Base-by-base conservation (phyloP, 345 rosid species). In the Lepidium africanum region DNA sequence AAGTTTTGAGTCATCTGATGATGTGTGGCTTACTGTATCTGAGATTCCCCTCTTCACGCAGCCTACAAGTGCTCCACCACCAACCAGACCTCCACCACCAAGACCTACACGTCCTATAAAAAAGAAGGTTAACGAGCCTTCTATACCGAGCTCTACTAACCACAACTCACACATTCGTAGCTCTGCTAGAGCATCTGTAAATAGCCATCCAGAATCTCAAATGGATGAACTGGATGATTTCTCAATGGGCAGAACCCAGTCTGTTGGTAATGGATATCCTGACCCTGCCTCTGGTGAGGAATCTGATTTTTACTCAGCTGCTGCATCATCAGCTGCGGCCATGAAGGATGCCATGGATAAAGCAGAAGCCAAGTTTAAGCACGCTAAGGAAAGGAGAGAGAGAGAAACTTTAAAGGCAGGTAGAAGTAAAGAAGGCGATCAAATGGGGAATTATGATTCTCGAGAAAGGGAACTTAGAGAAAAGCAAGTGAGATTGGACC, bases 321-420 rank as follows among this genome's bases (percentile, higher is more conserved):
- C 97, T 77, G 95, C 85, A 39, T 88, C 91, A 69, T 88, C 97
- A 70, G 91, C 96, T 72, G 99, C 97, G 46, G 97, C 96, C 39
- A 91, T 91, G 93, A 91, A 91, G 79, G 93, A 89, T 67, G 99
- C 97, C 52, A 89, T 94, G 99, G 96, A 91, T 67, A 94, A 83
- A 83, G 99, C 97, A 43, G 91, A 91, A 82, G 96, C 91, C 5
- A 94, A 91, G 85, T 85, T 94, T 76, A 87, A 84, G 78, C 97
- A 85, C 69, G 90, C 87, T 33, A 86, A 77, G 78, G 89, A 84
- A 74, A 85, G 83, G 86, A 85, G 93, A 75, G 99, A 86, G 81
- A 89, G 84, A 70, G 97, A 86, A 47, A 77, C 83, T 77, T 58
- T 81, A 16, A 91, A 81, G 84, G 74, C 86, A 80, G 77, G 81